These are phyloP conservation scores for Mycena alexandri DNA, from an alignment of 768 basidiomycete species.

Conservation along the genomic window DNA sequence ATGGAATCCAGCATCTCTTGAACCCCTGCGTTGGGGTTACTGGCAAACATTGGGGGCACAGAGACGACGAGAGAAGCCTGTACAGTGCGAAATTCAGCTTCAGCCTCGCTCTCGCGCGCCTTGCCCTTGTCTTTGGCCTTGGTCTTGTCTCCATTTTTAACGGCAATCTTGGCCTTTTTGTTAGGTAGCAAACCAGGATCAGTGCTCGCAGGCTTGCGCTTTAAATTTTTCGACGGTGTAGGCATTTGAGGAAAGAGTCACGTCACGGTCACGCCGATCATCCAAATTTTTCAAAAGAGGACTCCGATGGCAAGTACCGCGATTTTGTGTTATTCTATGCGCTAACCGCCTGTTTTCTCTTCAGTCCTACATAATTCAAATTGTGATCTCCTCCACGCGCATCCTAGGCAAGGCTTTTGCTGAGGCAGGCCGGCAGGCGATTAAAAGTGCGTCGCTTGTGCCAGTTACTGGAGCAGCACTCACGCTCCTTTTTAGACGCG, in stretches of 20 bases:
- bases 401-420: slow-evolving; percentile 93
- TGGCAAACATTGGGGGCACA: slow-evolving; percentile 85
- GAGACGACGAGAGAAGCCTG: slow-evolving; percentile 77
- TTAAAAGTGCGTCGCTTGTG: slow-evolving; percentile 77
- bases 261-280: not conserved
- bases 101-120: slow-evolving; percentile 45
- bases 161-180: slow-evolving; percentile 51
- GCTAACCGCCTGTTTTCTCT: not conserved
- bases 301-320: slow-evolving; percentile 21
- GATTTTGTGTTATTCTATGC: slow-evolving; percentile 32
- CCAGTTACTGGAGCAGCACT: slow-evolving; percentile 11
- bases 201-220: slow-evolving; percentile 58
- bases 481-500: slow-evolving; percentile 69
- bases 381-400: slow-evolving; percentile 79
- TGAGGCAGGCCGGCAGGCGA: slow-evolving; percentile 92
- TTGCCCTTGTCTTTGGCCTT: slow-evolving; percentile 55
- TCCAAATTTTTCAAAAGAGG: slow-evolving; percentile 16
- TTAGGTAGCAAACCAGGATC: slow-evolving; percentile 46
- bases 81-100: slow-evolving; percentile 70
- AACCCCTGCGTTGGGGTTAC: slow-evolving; percentile 77
- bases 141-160: slow-evolving; percentile 47
- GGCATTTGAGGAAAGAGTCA: slow-evolving; percentile 26
- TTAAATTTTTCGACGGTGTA: slow-evolving; percentile 50
- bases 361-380: slow-evolving; percentile 88
- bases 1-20: slow-evolving; percentile 94